These are phyloP conservation scores for Diutina siamensis DNA, from an alignment of 1,139 yeast species.

Conservation along the genomic window DNA sequence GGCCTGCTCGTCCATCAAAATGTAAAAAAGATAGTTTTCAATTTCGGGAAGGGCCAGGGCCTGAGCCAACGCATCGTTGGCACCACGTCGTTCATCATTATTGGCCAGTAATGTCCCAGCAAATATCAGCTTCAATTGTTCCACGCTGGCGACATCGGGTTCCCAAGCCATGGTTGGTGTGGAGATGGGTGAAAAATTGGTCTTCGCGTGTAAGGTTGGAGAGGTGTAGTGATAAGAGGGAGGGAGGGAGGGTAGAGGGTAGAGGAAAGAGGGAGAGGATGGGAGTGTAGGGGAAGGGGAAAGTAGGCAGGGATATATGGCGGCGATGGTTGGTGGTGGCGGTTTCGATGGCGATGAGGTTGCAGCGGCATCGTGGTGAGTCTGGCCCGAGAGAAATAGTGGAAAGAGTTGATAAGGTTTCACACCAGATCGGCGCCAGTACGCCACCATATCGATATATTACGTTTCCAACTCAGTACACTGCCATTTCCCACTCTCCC, in stretches of 20 bases:
- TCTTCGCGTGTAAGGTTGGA: neutral
- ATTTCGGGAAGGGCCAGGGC: constrained; percentile 67
- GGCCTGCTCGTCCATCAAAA: constrained; percentile 46
- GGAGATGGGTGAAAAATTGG: neutral
- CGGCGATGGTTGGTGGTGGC: neutral
- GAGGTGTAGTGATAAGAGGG: neutral
- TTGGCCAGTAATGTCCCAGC: constrained; percentile 55
- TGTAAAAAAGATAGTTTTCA: constrained; percentile 64
- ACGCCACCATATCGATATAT: no score
- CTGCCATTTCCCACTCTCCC: no score
- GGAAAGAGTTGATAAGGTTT: neutral
- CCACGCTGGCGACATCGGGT: constrained; percentile 50
- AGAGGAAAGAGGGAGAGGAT: neutral
- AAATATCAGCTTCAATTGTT: constrained; percentile 52
- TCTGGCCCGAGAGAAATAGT: neutral
- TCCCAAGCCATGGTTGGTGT: constrained; percentile 28
- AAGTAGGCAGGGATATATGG: neutral
- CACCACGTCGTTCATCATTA: constrained; percentile 44
- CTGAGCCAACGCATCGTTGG: constrained; percentile 51
- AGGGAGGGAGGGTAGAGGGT: neutral
- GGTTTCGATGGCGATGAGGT: neutral
- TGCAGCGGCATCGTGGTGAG: neutral
- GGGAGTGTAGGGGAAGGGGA: neutral
- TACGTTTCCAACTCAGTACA: no score
- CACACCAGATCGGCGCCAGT: neutral